A percentile compares a stretch with the other conserved stretches of the same genome.
phyloP scores from a whole-genome alignment of 2,329 filamentous ascomycete species.

The Verticillium albo-atrum region DNA sequence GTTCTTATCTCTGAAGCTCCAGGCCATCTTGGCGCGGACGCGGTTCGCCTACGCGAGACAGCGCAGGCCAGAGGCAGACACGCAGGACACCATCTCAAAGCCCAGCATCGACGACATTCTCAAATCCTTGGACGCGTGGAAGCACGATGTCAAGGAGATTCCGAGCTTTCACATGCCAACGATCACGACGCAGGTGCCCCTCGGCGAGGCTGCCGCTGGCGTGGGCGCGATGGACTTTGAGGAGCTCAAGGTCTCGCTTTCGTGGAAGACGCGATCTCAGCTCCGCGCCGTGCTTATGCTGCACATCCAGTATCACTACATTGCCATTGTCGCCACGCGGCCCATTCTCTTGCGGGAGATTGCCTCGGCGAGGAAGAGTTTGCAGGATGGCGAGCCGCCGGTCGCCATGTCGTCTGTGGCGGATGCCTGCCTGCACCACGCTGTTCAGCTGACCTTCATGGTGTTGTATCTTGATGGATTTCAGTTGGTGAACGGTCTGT shows the following conservation, averaged over 20 bases:
- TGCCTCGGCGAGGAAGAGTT: slow-evolving; percentile 1
- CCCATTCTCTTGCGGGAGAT: slow-evolving; percentile 22
- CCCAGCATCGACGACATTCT: slow-evolving; percentile 14
- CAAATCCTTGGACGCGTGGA: slow-evolving; percentile 18
- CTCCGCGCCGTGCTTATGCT: slow-evolving; percentile 23
- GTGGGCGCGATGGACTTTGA: slow-evolving; percentile 16
- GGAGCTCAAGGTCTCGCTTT: slow-evolving; percentile 18
- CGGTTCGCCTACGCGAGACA: slow-evolving; percentile 15
- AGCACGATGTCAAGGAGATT: slow-evolving; percentile 13
- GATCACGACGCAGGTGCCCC: slow-evolving; percentile 5
- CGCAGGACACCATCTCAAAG: not conserved
- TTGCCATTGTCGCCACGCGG: slow-evolving; percentile 24
- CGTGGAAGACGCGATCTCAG: slow-evolving; percentile 20
- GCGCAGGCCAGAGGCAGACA: slow-evolving; percentile 1
- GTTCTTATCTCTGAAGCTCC: slow-evolving; percentile 23
- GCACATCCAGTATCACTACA: slow-evolving; percentile 26
- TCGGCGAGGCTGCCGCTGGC: not conserved
- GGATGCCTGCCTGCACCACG: slow-evolving; percentile 21
- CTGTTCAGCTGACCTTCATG: slow-evolving; percentile 23
- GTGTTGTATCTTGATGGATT: slow-evolving; percentile 26
- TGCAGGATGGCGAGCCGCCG: not conserved
- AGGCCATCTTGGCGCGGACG: slow-evolving; percentile 20
- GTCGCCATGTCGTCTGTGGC: slow-evolving; percentile 8
- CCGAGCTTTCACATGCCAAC: slow-evolving; percentile 16
- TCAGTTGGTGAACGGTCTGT: slow-evolving; percentile 25